Percentiles rank a stretch among this genome's conserved stretches.
These are phyloP conservation scores for Microascus cirrosus DNA, from an alignment of 2,329 filamentous ascomycete genomes.

Conservation along the genomic window DNA sequence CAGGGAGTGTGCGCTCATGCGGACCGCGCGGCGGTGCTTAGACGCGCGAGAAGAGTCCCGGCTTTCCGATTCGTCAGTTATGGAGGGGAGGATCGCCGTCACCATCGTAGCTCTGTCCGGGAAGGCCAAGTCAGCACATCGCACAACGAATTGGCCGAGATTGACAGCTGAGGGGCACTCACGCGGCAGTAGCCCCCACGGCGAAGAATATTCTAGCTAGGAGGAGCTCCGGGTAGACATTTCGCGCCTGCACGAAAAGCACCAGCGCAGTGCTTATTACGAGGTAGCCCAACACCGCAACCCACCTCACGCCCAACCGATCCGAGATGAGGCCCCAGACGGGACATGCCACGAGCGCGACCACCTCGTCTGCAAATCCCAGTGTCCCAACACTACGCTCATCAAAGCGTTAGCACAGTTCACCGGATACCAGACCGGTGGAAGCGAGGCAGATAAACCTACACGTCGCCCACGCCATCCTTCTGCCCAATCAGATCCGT, in stretches of 20 bases:
- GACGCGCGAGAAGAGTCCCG: conserved; percentile 12
- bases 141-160: background rate
- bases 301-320: conserved; percentile 61
- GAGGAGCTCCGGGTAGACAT: conserved; percentile 82
- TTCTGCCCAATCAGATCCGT: conserved; percentile 71
- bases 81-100: conserved; percentile 75
- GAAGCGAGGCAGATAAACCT: background rate
- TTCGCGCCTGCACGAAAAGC: conserved; percentile 72
- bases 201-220: conserved; percentile 81
- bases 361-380: conserved; percentile 74
- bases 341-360: conserved; percentile 71
- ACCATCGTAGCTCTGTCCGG: conserved; percentile 75
- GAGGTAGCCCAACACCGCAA: conserved; percentile 66
- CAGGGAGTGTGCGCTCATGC: conserved; percentile 53
- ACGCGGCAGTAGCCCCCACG: conserved; percentile 81
- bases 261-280: conserved; percentile 70
- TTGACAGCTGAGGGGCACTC: conserved; percentile 17
- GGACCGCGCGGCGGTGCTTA: conserved; percentile 26
- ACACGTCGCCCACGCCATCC: conserved; percentile 60
- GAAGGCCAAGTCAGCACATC: background rate
- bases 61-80: conserved; percentile 39
- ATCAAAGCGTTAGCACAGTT: background rate
- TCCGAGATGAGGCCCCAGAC: conserved; percentile 71
- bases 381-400: conserved; percentile 58
- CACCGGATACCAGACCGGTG: no score